Base-by-base conservation (phyloP, 495 filamentous ascomycete genomes). In the Entonaema liquescens region DNA sequence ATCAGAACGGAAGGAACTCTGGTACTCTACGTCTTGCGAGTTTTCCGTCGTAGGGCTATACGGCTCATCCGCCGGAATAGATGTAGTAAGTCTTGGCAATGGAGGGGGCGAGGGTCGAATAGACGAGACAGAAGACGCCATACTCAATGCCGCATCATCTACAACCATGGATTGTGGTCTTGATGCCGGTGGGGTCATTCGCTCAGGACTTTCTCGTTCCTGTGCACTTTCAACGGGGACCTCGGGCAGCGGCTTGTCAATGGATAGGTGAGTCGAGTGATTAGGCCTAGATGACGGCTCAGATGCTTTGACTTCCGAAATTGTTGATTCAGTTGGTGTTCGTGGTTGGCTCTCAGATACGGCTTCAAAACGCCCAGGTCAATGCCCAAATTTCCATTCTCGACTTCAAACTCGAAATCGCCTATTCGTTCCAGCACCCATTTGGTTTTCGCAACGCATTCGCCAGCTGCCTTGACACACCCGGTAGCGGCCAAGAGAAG, bases 381-480 rank as follows among this genome's bases (percentile, higher is more conserved):
- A 56, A 89, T 78, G 1, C 80, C 82, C n/a, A 86, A 73, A 25
- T 75, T 80, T 47, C 76, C 74, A 50, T 76, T 75, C 21, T 81
- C 79, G 15, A 85, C 75, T 49, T 93, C 90, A 60, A 97, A 87
- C 75, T 97, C 94, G 74, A 99, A 97, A 78, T 99, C 95, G 23
- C 95, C 96, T 68, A 95, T 93, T 54, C 90, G 85, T 79, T 97
- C 93, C 63, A 99, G 90, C 38, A 97, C 90, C 79, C 87, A 83
- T 72, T 91, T 93, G 25, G 94, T 90, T 78, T 93, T 94, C 5
- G 90, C 89, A 21, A 96, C 89, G 77, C 95, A 98, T 71, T 97
- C 94, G 15, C 94, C 94, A 57, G 93, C 93, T 33, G 91, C 89
- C 62, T 93, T 89, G 38, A 98, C 94, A 79, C 95, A 98, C 50